Percentiles rank a stretch among this genome's conserved stretches.
These are phyloP conservation scores for Botryotinia narcissicola DNA, from an alignment of 2,329 filamentous ascomycete species.

Conservation along the genomic window DNA sequence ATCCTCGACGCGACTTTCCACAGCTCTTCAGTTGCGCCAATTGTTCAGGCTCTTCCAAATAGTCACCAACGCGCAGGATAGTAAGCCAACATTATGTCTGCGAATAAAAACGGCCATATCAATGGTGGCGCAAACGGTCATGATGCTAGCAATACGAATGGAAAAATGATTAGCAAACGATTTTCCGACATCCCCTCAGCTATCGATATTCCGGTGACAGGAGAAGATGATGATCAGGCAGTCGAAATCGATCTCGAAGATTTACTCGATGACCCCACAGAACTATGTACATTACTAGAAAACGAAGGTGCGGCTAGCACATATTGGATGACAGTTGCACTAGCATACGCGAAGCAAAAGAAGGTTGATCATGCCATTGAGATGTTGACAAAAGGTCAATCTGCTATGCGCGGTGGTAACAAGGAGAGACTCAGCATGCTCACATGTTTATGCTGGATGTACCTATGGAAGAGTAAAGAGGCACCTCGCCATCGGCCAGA, in stretches of 20 bases:
- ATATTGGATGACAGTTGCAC: slow-evolving; percentile 97
- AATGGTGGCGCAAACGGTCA: slow-evolving; percentile 35
- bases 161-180: slow-evolving; percentile 42
- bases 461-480: slow-evolving; percentile 67
- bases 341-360: slow-evolving; percentile 94
- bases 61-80: slow-evolving; percentile 9
- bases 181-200: slow-evolving; percentile 64
- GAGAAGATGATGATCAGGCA: slow-evolving; percentile 62
- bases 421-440: slow-evolving; percentile 67
- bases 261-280: slow-evolving; percentile 87
- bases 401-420: slow-evolving; percentile 56
- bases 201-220: slow-evolving; percentile 65
- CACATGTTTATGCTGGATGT: slow-evolving; percentile 68
- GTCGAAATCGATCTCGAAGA: slow-evolving; percentile 94
- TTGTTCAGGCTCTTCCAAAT: slow-evolving; percentile 6
- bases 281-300: slow-evolving; percentile 91
- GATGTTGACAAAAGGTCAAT: slow-evolving; percentile 64
- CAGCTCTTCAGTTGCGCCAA: slow-evolving; percentile 14
- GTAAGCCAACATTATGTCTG: slow-evolving; percentile 29
- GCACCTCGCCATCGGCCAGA: slow-evolving; percentile 65
- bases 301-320: slow-evolving; percentile 88
- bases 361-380: slow-evolving; percentile 83
- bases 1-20: slow-evolving; percentile 21
- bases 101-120: slow-evolving; percentile 29
- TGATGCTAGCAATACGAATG: slow-evolving; percentile 23